Percentiles rank a stretch among this genome's conserved stretches.
Evolutionary conservation across 2,329 filamentous ascomycete species (phyloP).

Genomic region (Teratosphaeria pseudoeucalypti): DNA sequence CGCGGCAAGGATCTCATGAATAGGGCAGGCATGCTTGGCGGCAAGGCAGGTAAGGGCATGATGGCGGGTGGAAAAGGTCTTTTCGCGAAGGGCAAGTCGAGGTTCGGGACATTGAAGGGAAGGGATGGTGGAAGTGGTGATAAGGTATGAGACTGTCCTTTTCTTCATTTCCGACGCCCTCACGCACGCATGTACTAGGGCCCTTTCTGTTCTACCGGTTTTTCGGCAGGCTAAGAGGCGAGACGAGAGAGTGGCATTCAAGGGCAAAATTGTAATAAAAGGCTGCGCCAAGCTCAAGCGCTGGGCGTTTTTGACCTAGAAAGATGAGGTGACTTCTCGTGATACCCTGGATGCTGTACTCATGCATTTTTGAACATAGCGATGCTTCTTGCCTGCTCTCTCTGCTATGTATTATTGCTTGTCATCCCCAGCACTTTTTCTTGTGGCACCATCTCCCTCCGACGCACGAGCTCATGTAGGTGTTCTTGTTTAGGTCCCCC

Average conservation of each 20-base stretch:
- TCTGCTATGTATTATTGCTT: neutral
- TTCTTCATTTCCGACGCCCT: neutral
- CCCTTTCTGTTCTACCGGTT: neutral
- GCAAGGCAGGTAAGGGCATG: slow-evolving; percentile 40
- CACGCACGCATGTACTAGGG: slow-evolving; percentile 1
- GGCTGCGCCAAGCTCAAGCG: neutral
- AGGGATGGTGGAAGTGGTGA: slow-evolving; percentile 52
- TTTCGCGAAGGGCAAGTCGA: slow-evolving; percentile 82
- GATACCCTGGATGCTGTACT: neutral
- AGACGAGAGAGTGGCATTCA: neutral
- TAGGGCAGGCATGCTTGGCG: slow-evolving; percentile 61
- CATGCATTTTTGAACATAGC: neutral
- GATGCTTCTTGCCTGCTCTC: neutral
- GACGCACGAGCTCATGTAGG: neutral
- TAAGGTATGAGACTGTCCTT: slow-evolving; percentile 60
- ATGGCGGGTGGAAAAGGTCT: slow-evolving; percentile 80
- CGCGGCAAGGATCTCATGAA: slow-evolving; percentile 86
- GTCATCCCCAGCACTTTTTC: neutral
- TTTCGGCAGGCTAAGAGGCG: neutral
- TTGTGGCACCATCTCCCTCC: neutral
- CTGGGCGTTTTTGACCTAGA: neutral
- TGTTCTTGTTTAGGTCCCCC: neutral
- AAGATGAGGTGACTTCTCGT: neutral
- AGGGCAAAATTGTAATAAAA: neutral
- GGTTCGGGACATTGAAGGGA: slow-evolving; percentile 46